Evolutionary conservation across 2,329 filamentous ascomycete genomes (phyloP).

Genomic region (Periconia macrospinosa): DNA sequence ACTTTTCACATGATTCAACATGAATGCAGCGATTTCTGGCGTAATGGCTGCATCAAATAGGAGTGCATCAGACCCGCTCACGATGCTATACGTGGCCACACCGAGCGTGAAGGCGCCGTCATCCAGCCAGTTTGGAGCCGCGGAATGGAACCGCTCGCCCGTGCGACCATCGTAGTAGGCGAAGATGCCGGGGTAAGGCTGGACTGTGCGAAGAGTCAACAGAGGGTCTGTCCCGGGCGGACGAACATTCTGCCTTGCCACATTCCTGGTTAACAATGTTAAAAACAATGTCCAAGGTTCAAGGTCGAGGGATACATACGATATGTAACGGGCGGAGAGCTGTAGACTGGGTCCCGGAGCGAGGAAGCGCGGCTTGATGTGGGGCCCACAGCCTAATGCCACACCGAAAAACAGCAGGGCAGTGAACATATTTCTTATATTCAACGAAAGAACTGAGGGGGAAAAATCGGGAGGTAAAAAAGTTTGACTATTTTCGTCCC

Average conservation of each 20-base stretch:
- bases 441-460: no score
- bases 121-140: slow-evolving; percentile 10
- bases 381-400: no score
- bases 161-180: slow-evolving; percentile 14
- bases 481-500: no score
- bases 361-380: background rate
- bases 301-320: no score
- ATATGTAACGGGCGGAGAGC: background rate
- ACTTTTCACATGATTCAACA: slow-evolving; percentile 12
- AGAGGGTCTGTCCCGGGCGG: no score
- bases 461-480: no score
- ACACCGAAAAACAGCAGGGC: no score
- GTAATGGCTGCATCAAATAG: slow-evolving; percentile 14
- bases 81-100: slow-evolving; percentile 11
- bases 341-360: background rate
- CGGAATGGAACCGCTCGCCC: slow-evolving; percentile 5
- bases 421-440: no score
- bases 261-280: no score
- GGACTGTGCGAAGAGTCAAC: no score
- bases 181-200: slow-evolving; percentile 6
- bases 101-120: slow-evolving; percentile 12
- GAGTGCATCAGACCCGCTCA: slow-evolving; percentile 6
- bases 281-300: no score
- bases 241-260: no score
- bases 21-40: slow-evolving; percentile 3